Percentiles rank a stretch among this genome's conserved stretches.
These are phyloP conservation scores for Aureobasidium mangrovei DNA, from an alignment of 2,329 filamentous ascomycete genomes.

Conservation along the genomic window DNA sequence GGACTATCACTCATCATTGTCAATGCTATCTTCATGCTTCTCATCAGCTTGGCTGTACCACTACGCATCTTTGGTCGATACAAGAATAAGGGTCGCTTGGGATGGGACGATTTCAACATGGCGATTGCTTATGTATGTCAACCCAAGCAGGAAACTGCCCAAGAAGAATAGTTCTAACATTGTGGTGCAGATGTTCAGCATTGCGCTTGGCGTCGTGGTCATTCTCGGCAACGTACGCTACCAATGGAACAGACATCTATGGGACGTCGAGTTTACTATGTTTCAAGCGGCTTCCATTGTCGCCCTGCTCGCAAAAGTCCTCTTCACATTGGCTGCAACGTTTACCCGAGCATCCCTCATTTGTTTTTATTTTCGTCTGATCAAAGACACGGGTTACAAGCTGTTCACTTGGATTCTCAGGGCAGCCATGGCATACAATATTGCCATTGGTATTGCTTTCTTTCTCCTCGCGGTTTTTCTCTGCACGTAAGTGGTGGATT, in stretches of 20 bases:
- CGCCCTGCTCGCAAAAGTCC: constrained; percentile 34
- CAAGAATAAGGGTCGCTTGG: constrained; percentile 34
- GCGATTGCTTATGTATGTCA: constrained; percentile 29
- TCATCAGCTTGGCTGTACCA: constrained; percentile 30
- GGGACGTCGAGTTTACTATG: constrained; percentile 29
- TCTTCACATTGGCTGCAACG: constrained; percentile 34
- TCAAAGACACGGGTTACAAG: constrained; percentile 31
- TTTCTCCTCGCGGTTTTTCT: constrained; percentile 31
- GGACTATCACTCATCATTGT: constrained; percentile 33
- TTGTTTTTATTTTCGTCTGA: constrained; percentile 39
- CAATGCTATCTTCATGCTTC: constrained; percentile 31
- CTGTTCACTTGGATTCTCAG: constrained; percentile 35
- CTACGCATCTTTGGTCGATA: constrained; percentile 34
- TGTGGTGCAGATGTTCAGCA: not conserved
- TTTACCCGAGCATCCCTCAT: constrained; percentile 38
- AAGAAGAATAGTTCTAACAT: not conserved
- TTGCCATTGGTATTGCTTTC: constrained; percentile 32
- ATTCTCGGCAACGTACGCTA: constrained; percentile 34
- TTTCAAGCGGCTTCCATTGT: constrained; percentile 28
- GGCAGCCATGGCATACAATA: constrained; percentile 29
- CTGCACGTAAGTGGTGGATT: constrained; percentile 28
- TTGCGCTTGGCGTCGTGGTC: constrained; percentile 32
- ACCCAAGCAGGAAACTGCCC: not conserved
- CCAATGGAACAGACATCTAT: constrained; percentile 37
- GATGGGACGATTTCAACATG: constrained; percentile 36